phyloP scores from a whole-genome alignment of 495 filamentous ascomycete genomes.

The Rusavskia elegans region DNA sequence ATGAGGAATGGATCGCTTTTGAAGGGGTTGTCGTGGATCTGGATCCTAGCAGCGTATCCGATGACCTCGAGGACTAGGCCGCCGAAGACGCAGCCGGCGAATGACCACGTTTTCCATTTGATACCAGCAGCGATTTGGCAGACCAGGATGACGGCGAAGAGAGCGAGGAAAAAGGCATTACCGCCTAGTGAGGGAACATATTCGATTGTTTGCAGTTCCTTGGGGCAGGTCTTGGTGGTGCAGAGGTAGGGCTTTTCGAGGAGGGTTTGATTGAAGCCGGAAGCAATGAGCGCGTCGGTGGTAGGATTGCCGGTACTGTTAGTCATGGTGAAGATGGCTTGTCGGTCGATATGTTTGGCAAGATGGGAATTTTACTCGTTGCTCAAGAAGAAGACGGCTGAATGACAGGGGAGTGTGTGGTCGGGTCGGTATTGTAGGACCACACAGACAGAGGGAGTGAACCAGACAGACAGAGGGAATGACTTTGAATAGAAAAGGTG shows the following conservation, averaged over 20 bases:
- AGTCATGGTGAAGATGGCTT: neutral
- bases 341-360: neutral
- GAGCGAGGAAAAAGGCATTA: slow-evolving; percentile 21
- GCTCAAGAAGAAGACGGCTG: neutral
- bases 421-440: no score
- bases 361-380: neutral
- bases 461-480: no score
- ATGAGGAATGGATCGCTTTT: slow-evolving; percentile 16
- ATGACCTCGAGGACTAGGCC: slow-evolving; percentile 22
- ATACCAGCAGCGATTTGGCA: slow-evolving; percentile 16
- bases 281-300: neutral
- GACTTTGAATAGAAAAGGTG: no score
- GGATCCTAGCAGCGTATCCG: slow-evolving; percentile 20
- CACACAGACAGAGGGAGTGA: no score
- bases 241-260: slow-evolving; percentile 11
- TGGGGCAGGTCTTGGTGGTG: slow-evolving; percentile 23
- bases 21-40: slow-evolving; percentile 21
- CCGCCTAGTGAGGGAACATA: slow-evolving; percentile 23
- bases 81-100: slow-evolving; percentile 11
- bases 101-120: slow-evolving; percentile 19
- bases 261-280: slow-evolving; percentile 1
- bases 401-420: no score
- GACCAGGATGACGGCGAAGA: slow-evolving; percentile 17
- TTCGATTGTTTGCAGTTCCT: slow-evolving; percentile 16
- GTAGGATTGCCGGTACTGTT: neutral